phyloP scores from a whole-genome alignment of 1,284 basidiomycete species.

The Retiboletus fuscus region DNA sequence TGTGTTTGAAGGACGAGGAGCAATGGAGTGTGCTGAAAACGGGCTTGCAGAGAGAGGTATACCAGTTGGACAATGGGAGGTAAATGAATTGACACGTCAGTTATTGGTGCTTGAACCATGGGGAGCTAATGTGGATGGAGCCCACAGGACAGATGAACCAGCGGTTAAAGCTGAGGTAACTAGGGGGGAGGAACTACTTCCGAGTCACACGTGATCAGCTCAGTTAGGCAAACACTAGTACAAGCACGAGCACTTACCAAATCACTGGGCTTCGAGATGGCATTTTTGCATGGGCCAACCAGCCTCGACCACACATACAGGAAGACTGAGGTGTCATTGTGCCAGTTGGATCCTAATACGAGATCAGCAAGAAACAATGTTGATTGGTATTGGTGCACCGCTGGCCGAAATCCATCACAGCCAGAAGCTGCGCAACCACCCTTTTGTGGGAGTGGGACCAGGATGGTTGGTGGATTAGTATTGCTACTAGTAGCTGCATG shows the following conservation, averaged over 20 bases:
- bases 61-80: not conserved
- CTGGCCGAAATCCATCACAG: not conserved
- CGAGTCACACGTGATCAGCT: too few species aligned
- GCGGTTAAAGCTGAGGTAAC: not conserved
- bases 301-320: not conserved
- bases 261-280: not conserved
- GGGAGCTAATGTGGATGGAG: not conserved
- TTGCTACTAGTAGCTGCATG: not conserved
- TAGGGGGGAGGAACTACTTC: not conserved
- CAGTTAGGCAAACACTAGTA: too few species aligned
- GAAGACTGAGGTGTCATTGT: not conserved
- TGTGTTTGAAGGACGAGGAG: slow-evolving; percentile 1
- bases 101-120: not conserved
- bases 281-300: not conserved
- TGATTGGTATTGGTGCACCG: too few species aligned
- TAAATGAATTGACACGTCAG: not conserved
- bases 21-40: not conserved
- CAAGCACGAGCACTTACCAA: not conserved
- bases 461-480: not conserved
- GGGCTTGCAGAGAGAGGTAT: not conserved
- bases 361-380: too few species aligned
- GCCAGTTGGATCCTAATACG: not conserved
- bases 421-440: not conserved
- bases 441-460: not conserved
- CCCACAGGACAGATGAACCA: not conserved